phyloP scores from a whole-genome alignment of 176 grass and related monocot genomes.

The Bothriochloa decipiens region DNA sequence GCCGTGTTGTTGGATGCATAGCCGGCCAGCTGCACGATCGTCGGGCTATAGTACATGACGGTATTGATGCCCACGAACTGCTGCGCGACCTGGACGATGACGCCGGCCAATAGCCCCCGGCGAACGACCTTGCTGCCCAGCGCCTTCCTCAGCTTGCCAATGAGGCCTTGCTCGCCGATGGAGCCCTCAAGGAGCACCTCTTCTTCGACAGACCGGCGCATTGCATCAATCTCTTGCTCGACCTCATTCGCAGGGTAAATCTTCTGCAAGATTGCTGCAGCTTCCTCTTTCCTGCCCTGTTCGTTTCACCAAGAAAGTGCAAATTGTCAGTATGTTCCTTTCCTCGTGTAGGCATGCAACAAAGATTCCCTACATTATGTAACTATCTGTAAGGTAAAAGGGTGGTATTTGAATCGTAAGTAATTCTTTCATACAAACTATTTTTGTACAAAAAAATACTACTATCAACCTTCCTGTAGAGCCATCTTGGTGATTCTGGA shows the following conservation, averaged over 20 bases:
- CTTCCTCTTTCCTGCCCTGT: conserved; percentile 91
- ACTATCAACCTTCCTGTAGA: conserved; percentile 74
- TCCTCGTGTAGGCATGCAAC: neutral
- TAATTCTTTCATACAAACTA: neutral
- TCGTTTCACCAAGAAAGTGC: conserved; percentile 14
- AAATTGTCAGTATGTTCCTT: neutral
- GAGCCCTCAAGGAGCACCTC: conserved; percentile 83
- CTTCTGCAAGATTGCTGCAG: conserved; percentile 68
- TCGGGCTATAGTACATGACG: conserved; percentile 99
- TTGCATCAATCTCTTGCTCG: conserved; percentile 85
- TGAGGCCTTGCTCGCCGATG: conserved; percentile 53
- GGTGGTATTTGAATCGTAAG: neutral
- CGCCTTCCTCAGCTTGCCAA: conserved; percentile 74
- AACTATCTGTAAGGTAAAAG: neutral
- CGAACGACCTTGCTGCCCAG: conserved; percentile 69
- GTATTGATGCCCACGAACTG: conserved; percentile 98
- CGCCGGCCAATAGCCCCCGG: conserved; percentile 74
- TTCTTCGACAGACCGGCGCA: conserved; percentile 69
- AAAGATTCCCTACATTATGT: neutral
- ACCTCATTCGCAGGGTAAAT: conserved; percentile 86
- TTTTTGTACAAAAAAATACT: conserved; percentile 2
- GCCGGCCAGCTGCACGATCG: conserved; percentile 87
- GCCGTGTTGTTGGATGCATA: conserved; percentile 88
- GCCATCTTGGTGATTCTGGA: conserved; percentile 95
- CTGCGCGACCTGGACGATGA: conserved; percentile 82